Conservation (phyloP, 2,329 filamentous ascomycete genomes). For the Ascochyta viciae-villosae region DNA sequence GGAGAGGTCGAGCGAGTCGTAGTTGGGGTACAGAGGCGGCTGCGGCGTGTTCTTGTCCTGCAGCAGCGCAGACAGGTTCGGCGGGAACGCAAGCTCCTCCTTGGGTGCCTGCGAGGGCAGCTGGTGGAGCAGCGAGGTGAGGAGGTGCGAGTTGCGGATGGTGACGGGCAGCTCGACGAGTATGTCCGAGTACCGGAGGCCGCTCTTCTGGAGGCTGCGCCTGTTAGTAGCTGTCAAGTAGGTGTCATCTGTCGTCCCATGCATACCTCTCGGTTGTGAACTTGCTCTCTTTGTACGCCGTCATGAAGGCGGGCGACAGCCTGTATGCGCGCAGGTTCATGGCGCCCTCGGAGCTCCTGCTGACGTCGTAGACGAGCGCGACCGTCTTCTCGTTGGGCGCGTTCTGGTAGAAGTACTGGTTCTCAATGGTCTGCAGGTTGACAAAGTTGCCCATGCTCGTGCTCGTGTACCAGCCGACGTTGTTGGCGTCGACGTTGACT, state of each 20-base stretch:
- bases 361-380: slow-evolving; percentile 92
- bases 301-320: slow-evolving; percentile 85
- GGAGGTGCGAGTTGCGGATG: slow-evolving; percentile 96
- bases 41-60: slow-evolving; percentile 65
- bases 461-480: slow-evolving; percentile 98
- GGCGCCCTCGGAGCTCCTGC: slow-evolving; percentile 90
- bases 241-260: slow-evolving; percentile 73
- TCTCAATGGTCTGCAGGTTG: slow-evolving; percentile 94
- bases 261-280: slow-evolving; percentile 93
- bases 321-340: slow-evolving; percentile 91
- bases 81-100: slow-evolving; percentile 75
- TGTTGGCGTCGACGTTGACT: slow-evolving; percentile 98
- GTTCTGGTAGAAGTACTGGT: slow-evolving; percentile 96
- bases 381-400: slow-evolving; percentile 85
- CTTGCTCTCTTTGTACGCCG: slow-evolving; percentile 93
- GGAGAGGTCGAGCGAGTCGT: slow-evolving; percentile 87
- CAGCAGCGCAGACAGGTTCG: slow-evolving; percentile 79
- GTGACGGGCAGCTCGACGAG: slow-evolving; percentile 86
- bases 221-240: slow-evolving; percentile 61
- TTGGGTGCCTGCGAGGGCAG: slow-evolving; percentile 72
- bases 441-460: slow-evolving; percentile 99
- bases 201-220: slow-evolving; percentile 86
- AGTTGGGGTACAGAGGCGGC: slow-evolving; percentile 80
- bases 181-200: slow-evolving; percentile 92
- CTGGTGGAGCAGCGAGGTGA: slow-evolving; percentile 95